Conservation (phyloP, 2,329 filamentous ascomycete genomes). For the Camptophora hylomeconis region DNA sequence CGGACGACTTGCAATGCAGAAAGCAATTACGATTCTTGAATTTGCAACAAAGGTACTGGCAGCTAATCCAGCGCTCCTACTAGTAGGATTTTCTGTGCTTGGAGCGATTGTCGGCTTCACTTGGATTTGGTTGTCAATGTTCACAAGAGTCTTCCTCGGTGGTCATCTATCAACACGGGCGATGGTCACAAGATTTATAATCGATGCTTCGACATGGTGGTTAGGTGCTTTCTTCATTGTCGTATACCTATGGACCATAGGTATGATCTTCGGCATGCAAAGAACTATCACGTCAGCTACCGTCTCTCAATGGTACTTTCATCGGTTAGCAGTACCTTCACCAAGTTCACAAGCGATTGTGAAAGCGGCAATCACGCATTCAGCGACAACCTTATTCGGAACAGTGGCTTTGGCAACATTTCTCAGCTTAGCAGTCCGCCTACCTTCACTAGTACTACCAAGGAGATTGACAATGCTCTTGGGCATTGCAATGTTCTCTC, state of each 20-base stretch:
- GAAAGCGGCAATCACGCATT: conserved; percentile 67
- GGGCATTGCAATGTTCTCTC: conserved; percentile 59
- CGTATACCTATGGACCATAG: conserved; percentile 90
- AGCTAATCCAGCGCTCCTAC: conserved; percentile 68
- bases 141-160: conserved; percentile 87
- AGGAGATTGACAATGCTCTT: conserved; percentile 56
- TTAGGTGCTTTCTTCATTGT: conserved; percentile 83
- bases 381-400: conserved; percentile 75
- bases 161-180: conserved; percentile 54
- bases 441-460: conserved; percentile 76
- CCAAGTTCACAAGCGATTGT: conserved; percentile 72
- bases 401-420: conserved; percentile 83
- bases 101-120: conserved; percentile 72
- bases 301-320: conserved; percentile 98
- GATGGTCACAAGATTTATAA: conserved; percentile 54
- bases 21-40: conserved; percentile 78
- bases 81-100: conserved; percentile 71
- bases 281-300: conserved; percentile 85
- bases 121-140: conserved; percentile 95
- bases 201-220: conserved; percentile 87
- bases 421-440: conserved; percentile 63
- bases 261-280: conserved; percentile 76
- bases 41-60: conserved; percentile 81
- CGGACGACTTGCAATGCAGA: conserved; percentile 66
- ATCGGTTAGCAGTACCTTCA: conserved; percentile 67